Conservation (phyloP, 148 eudicot genomes). For the Silene uniflora region DNA sequence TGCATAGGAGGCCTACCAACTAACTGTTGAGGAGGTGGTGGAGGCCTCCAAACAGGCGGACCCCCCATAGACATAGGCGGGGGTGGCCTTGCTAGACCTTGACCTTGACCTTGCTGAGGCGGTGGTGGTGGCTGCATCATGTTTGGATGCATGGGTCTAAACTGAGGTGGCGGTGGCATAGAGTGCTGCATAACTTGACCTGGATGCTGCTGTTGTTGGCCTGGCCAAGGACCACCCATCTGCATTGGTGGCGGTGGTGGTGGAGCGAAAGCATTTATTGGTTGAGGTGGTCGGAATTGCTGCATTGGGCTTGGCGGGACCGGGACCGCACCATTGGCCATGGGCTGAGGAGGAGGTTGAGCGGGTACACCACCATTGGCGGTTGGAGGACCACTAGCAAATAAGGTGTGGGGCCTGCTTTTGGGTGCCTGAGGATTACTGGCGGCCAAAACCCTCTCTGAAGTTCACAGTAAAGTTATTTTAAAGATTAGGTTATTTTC, state of each 20-base stretch:
- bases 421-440: constrained; percentile 71
- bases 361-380: constrained; percentile 55
- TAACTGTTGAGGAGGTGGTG: constrained; percentile 58
- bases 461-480: constrained; percentile 6
- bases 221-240: constrained; percentile 60
- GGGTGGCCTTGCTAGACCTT: constrained; percentile 37
- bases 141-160: constrained; percentile 48
- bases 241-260: constrained; percentile 56
- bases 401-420: constrained; percentile 83
- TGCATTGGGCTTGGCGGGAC: constrained; percentile 56
- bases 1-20: constrained; percentile 54
- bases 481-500: not conserved
- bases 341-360: constrained; percentile 62
- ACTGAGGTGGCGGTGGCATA: constrained; percentile 59
- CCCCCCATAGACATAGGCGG: constrained; percentile 51
- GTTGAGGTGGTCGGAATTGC: constrained; percentile 45
- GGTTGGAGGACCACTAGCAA: constrained; percentile 87
- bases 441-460: constrained; percentile 87
- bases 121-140: constrained; percentile 82
- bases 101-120: constrained; percentile 36
- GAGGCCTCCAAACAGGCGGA: constrained; percentile 54
- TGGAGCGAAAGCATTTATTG: constrained; percentile 24
- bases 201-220: constrained; percentile 53
- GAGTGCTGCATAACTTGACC: constrained; percentile 34
- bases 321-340: constrained; percentile 58